phyloP scores from a whole-genome alignment of 1,139 yeast genomes.

The Candida sojae region DNA sequence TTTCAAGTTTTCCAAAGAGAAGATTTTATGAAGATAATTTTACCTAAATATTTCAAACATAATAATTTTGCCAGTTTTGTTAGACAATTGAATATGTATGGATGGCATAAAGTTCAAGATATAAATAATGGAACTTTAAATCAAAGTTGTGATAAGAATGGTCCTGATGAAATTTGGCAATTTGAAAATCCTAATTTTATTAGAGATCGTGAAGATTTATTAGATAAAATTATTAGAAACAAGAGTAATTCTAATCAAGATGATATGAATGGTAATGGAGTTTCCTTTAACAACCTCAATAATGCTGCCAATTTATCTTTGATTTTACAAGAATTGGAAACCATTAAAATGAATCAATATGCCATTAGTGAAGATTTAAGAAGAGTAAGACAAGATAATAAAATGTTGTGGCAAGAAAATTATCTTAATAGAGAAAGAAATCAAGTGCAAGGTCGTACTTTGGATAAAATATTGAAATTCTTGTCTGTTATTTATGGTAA shows the following conservation, averaged over 20 bases:
- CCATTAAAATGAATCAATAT: conserved; percentile 73
- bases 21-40: conserved; percentile 76
- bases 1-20: conserved; percentile 86
- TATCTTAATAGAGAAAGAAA: conserved; percentile 81
- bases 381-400: conserved; percentile 84
- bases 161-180: conserved; percentile 58
- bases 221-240: conserved; percentile 67
- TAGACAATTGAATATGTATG: conserved; percentile 94
- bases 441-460: conserved; percentile 80
- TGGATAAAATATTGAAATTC: conserved; percentile 85
- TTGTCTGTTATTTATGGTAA: conserved; percentile 83
- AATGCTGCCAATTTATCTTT: conserved; percentile 50
- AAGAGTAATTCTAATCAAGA: conserved; percentile 41
- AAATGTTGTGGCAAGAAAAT: conserved; percentile 88
- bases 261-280: conserved; percentile 19
- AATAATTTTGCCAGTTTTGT: conserved; percentile 93
- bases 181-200: conserved; percentile 82
- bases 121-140: conserved; percentile 65
- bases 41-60: conserved; percentile 92
- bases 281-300: conserved; percentile 4
- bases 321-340: conserved; percentile 71
- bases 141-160: conserved; percentile 49
- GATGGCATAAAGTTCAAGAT: conserved; percentile 95
- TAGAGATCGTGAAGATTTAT: conserved; percentile 67
- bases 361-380: conserved; percentile 82